A percentile compares a stretch with the other conserved stretches of the same genome.
Evolutionary conservation across 345 rosid species (phyloP).

Genomic region (Viola odorata): DNA sequence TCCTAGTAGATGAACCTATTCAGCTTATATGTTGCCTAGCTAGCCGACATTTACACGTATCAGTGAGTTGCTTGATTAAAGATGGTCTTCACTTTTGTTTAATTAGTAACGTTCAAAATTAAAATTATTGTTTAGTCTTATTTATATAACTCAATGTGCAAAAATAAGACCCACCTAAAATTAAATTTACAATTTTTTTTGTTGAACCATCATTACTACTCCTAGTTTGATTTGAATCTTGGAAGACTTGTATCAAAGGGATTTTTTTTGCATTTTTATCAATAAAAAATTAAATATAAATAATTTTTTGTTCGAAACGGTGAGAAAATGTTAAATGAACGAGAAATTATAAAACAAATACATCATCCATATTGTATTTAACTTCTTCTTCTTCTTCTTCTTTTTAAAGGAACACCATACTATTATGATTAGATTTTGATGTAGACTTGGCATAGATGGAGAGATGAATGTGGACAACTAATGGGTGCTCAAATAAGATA

Average conservation of each 20-base stretch:
- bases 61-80: slow-evolving; percentile 15
- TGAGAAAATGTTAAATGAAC: no score
- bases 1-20: slow-evolving; percentile 19
- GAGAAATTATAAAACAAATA: not conserved
- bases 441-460: slow-evolving; percentile 2
- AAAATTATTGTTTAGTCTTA: not conserved
- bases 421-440: not conserved
- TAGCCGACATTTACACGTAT: slow-evolving; percentile 69
- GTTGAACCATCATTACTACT: not conserved
- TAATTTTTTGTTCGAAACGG: no score
- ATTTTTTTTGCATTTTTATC: not conserved
- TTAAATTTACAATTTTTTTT: not conserved
- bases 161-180: not conserved
- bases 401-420: no score
- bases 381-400: no score
- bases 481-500: slow-evolving; percentile 18
- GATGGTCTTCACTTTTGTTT: slow-evolving; percentile 28
- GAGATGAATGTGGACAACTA: slow-evolving; percentile 38
- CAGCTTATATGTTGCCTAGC: slow-evolving; percentile 34
- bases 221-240: not conserved
- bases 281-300: no score
- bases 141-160: slow-evolving; percentile 16
- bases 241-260: not conserved
- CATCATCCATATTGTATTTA: no score
- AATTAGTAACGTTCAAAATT: not conserved